phyloP scores from a whole-genome alignment of 805 yeast species.

The Pichia phayaonensis region DNA sequence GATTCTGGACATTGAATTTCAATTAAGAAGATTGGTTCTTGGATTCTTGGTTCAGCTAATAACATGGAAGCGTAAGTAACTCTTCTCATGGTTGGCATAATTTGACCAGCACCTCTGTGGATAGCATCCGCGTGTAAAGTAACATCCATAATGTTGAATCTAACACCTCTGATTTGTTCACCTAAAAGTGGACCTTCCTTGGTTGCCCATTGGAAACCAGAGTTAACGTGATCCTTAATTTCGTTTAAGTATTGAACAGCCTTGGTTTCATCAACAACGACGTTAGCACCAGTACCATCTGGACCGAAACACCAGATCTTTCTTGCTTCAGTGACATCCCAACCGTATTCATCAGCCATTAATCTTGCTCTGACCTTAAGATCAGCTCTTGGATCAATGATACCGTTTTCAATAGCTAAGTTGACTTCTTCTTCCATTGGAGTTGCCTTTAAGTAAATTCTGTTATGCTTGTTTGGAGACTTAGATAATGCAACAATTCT shows the following conservation, averaged over 20 bases:
- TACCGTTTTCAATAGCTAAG: conserved; percentile 87
- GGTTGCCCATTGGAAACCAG: conserved; percentile 99
- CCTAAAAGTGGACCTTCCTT: conserved; percentile 99
- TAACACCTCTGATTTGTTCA: conserved; percentile 92
- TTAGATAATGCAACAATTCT: conserved; percentile 94
- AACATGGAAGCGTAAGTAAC: conserved; percentile 97
- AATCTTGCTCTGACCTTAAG: conserved; percentile 98
- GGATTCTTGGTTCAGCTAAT: conserved; percentile 97
- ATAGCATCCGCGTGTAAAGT: conserved; percentile 99
- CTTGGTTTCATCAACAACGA: conserved; percentile 99
- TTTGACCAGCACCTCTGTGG: conserved; percentile 99
- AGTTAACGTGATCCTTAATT: conserved; percentile 98
- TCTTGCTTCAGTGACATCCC: conserved; percentile 99
- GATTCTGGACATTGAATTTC: conserved; percentile 99
- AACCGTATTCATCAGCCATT: conserved; percentile 97
- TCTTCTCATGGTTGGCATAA: conserved; percentile 99
- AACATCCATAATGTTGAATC: conserved; percentile 98
- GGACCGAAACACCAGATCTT: conserved; percentile 99
- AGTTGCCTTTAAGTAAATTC: conserved; percentile 96
- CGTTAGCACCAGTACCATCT: conserved; percentile 97
- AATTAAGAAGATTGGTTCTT: conserved; percentile 98
- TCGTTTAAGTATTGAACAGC: conserved; percentile 98
- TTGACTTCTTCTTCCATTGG: conserved; percentile 93
- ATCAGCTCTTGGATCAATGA: conserved; percentile 91
- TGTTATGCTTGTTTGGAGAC: conserved; percentile 99